phyloP scores from a whole-genome alignment of 169 alveolate species.

The Amoebophrya sp. region DNA sequence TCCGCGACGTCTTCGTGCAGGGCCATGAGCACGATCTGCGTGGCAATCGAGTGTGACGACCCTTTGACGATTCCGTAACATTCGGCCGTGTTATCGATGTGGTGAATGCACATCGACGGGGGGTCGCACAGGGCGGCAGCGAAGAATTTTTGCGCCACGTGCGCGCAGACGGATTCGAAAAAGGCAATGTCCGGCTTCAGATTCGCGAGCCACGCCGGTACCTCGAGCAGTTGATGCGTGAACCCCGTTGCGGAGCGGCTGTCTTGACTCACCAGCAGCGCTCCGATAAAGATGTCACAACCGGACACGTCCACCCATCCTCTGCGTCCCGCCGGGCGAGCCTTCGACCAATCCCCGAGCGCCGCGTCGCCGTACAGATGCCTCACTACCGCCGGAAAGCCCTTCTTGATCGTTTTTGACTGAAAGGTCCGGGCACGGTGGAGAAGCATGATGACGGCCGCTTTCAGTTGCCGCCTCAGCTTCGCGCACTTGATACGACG shows the following conservation, averaged over 20 bases:
- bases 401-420: background rate
- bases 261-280: background rate
- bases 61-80: background rate
- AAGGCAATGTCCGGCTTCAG: background rate
- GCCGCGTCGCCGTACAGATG: background rate
- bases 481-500: background rate
- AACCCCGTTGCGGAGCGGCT: background rate
- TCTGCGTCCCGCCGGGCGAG: background rate
- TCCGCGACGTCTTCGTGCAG: background rate
- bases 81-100: background rate
- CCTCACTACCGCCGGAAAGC: background rate
- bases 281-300: background rate
- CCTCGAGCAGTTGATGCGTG: background rate
- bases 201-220: background rate
- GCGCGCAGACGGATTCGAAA: background rate
- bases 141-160: background rate
- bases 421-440: background rate
- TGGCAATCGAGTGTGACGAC: background rate
- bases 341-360: background rate
- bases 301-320: background rate
- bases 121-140: background rate
- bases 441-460: background rate
- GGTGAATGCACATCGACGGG: background rate
- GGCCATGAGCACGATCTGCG: background rate
- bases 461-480: background rate